Percentiles rank a stretch among this genome's conserved stretches.
These are phyloP conservation scores for Termitomyces sp. DNA, from an alignment of 768 basidiomycete genomes.

Conservation along the genomic window DNA sequence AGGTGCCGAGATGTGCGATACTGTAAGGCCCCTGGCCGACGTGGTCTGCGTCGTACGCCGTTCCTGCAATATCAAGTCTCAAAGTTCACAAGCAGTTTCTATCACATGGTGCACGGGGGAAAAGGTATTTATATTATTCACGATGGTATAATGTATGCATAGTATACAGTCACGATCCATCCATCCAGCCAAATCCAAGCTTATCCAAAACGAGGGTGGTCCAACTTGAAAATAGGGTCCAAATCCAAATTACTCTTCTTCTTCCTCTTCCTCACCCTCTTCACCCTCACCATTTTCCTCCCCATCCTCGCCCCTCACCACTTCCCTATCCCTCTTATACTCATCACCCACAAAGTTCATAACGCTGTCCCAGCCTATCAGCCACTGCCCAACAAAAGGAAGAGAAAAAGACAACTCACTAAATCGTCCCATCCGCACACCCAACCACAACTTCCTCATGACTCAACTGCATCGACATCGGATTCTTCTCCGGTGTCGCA, in stretches of 20 bases:
- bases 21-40: too few species aligned
- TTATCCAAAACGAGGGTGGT: not conserved
- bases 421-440: slow-evolving; percentile 88
- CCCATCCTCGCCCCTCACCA: not conserved
- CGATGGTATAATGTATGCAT: not conserved
- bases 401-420: slow-evolving; percentile 48
- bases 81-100: too few species aligned
- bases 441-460: slow-evolving; percentile 91
- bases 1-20: too few species aligned
- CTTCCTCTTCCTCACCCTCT: not conserved
- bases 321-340: slow-evolving; percentile 19
- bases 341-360: slow-evolving; percentile 37
- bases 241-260: not conserved
- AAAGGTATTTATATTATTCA: not conserved
- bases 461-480: slow-evolving; percentile 90
- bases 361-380: slow-evolving; percentile 18
- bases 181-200: not conserved
- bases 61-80: too few species aligned
- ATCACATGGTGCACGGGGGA: too few species aligned
- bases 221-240: not conserved
- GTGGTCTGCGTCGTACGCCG: too few species aligned
- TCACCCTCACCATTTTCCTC: not conserved
- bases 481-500: slow-evolving; percentile 88
- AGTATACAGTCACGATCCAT: not conserved
- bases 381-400: not conserved